phyloP scores from a whole-genome alignment of 2,329 filamentous ascomycete species.

The Parastagonospora nodorum region DNA sequence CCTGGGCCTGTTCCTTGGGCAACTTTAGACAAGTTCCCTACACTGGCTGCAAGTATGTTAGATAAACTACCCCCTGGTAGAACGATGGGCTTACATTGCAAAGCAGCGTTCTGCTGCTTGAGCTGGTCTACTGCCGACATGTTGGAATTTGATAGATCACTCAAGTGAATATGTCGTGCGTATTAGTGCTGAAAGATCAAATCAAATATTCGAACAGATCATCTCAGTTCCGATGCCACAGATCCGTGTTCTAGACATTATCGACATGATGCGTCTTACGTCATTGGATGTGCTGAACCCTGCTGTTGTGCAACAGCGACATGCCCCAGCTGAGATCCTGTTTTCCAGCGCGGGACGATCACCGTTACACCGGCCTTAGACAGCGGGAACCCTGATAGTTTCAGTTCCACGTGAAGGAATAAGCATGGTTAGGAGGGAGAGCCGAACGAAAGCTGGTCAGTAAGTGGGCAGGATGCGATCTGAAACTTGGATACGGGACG shows the following conservation, averaged over 20 bases:
- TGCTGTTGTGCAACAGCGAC: slow-evolving; percentile 14
- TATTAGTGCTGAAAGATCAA: neutral
- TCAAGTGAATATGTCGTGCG: neutral
- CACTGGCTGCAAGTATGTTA: slow-evolving; percentile 27
- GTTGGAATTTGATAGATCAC: slow-evolving; percentile 1
- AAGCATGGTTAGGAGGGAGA: neutral
- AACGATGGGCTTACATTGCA: slow-evolving; percentile 44
- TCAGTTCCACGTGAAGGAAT: neutral
- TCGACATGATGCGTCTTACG: slow-evolving; percentile 21
- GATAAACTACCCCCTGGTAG: neutral
- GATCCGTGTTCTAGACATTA: slow-evolving; percentile 12
- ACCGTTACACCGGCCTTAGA: slow-evolving; percentile 8
- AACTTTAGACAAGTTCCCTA: slow-evolving; percentile 36
- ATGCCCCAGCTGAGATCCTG: slow-evolving; percentile 19
- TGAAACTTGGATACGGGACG: neutral
- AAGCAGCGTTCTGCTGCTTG: slow-evolving; percentile 49
- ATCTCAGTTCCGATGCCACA: neutral
- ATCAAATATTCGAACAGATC: neutral
- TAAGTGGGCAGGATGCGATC: no score
- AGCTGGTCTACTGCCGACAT: slow-evolving; percentile 46
- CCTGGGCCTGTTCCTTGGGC: slow-evolving; percentile 25
- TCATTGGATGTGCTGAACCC: slow-evolving; percentile 19
- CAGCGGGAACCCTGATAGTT: slow-evolving; percentile 11
- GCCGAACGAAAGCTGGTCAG: neutral
- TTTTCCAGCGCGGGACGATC: slow-evolving; percentile 23